Evolutionary conservation across 805 yeast genomes (phyloP), one percentile per base, ranked within the genome.

Genomic region (Myxozyma sirexii): DNA sequence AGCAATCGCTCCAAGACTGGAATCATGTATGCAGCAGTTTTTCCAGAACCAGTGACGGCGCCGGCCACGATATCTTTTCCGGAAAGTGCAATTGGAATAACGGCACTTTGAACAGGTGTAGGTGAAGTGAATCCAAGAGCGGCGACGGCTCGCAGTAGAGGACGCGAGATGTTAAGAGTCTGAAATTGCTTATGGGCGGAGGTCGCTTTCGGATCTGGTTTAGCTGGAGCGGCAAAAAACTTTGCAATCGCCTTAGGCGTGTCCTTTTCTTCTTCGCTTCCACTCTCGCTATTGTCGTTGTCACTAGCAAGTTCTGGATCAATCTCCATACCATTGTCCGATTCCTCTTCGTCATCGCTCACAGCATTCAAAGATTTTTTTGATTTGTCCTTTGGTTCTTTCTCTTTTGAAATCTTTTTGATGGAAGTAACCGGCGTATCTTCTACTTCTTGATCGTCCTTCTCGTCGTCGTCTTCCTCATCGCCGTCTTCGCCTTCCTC

Each of bases 21-120:
- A 56, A 94, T 88, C 87, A 94, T 86, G 72, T 90, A 94, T 0
- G 99, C 99, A 1, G 97, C 99, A 24, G 99, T 94, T 74, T 94
- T 94, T 82, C 99, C 99, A 21, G 98, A 93, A 78, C 99, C 99
- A 3, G 99, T 94, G 24, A 90, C 97, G 37, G 99, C 99, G 79
- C 98, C 98, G 17, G 98, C 99, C 69, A 94, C 97, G 53, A 94
- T 84, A 75, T 94, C 99, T 71, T 90, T 93, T 69, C 99, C 99
- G 63, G 89, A 73, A 42, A 94, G 79, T 1, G 97, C 97, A 58
- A 93, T 85, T 13, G 99, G 99, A 63, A 94, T 92, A 7, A 96
- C 84, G 0, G 97, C 88, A 62, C 92, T 80, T 77, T 94, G 99
- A 76, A 94, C 90, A 13, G 97, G 96, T 0, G 97, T 88, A 6